Evolutionary conservation across 441 rosid genomes (phyloP).

Genomic region (Erodium moschatum): DNA sequence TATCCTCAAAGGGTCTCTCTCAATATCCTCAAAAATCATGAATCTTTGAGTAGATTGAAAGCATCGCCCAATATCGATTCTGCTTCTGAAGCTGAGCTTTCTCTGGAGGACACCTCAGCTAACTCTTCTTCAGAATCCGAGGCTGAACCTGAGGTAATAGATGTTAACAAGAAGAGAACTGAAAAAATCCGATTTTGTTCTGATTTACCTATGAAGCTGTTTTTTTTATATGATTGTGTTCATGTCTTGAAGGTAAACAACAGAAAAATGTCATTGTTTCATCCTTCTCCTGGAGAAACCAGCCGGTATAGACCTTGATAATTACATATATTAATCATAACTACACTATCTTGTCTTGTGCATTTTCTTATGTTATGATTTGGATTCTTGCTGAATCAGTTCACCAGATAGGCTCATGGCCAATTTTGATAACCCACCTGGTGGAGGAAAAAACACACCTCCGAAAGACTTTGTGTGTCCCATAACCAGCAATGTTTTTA

Average conservation of each 20-base stretch:
- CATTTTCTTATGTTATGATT: constrained; percentile 21
- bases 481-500: constrained; percentile 51
- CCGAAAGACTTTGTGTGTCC: constrained; percentile 73
- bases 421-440: constrained; percentile 32
- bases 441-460: constrained; percentile 40
- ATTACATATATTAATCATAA: not conserved
- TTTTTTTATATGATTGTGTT: constrained; percentile 15
- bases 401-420: constrained; percentile 39
- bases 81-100: constrained; percentile 32
- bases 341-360: constrained; percentile 16
- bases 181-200: constrained; percentile 15
- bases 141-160: constrained; percentile 39
- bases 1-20: constrained; percentile 44
- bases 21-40: constrained; percentile 14
- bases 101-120: constrained; percentile 22
- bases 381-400: constrained; percentile 26
- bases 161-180: constrained; percentile 22
- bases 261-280: constrained; percentile 31
- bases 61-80: constrained; percentile 20
- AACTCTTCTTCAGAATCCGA: constrained; percentile 31
- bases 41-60: constrained; percentile 12
- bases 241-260: constrained; percentile 40
- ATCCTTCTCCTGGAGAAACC: constrained; percentile 31
- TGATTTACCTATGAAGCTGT: constrained; percentile 31
- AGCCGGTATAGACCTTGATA: constrained; percentile 33